Evolutionary conservation across 1,284 basidiomycete species (phyloP), one percentile per base, ranked within the genome.

Genomic region (Volvariella volvacea): DNA sequence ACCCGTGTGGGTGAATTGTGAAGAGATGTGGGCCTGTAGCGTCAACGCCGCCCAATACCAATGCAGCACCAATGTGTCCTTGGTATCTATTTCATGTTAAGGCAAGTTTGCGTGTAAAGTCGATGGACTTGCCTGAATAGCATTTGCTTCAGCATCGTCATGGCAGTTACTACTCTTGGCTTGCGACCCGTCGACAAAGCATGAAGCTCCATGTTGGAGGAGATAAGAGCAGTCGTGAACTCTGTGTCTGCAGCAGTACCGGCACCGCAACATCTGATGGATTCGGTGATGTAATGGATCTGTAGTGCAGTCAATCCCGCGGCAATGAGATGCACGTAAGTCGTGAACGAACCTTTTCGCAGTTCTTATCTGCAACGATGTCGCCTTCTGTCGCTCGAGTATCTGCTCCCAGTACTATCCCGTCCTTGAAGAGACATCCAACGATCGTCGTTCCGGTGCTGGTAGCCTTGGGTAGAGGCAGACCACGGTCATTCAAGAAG

Each of bases 341-440:
- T n/a, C n/a, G n/a, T n/a, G n/a, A 16, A 22, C 71, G 43, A 46
- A 92, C 92, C 87, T 99, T 99, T 73, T 98, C 95, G 66, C 95
- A 99, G 69, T 98, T 98, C 82, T 98, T 98, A 73, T 98, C 95
- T 1, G 94, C 94, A 12, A 99, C 92, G 55, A 99, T 98, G 17
- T 84, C 80, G 0, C 95, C 95, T 53, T 87, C 91, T 0, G 95
- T 98, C 2, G 94, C 92, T 57, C 95, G 78, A 0, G 96, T 99
- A 66, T 99, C 96, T 28, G 96, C 96, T 37, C 95, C 96, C 9
- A 99, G 80, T 12, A 97, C 83, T 48, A 99, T 83, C 3, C 95
- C 96, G 61, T 92, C 92, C 54, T 84, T 84, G 64, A 90, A 99
- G 47, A 97, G 70, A 58, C 92, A 92, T 21, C 95, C 96, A n/a